phyloP scores from a whole-genome alignment of 768 basidiomycete genomes.

The Boletus reticuloceps region DNA sequence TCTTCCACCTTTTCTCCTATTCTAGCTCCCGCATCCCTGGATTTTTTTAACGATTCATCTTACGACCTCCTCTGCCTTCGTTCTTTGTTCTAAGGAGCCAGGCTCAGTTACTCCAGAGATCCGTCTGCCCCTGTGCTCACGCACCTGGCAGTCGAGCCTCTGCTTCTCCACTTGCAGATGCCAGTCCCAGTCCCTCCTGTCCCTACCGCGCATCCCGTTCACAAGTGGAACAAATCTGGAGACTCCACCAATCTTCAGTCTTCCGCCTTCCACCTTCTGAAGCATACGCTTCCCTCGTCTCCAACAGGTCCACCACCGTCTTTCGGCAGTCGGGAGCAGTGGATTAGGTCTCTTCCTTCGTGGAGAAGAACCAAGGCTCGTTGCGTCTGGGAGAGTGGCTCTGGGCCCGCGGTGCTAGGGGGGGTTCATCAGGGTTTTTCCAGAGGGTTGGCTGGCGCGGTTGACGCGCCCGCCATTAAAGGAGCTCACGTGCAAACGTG shows the following conservation, averaged over 20 bases:
- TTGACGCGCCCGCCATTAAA: slow-evolving; percentile 80
- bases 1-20: slow-evolving; percentile 28
- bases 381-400: slow-evolving; percentile 62
- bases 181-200: slow-evolving; percentile 78
- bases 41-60: slow-evolving; percentile 60
- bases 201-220: slow-evolving; percentile 59
- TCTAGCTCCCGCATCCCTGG: slow-evolving; percentile 22
- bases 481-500: slow-evolving; percentile 81
- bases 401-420: slow-evolving; percentile 1
- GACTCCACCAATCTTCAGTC: slow-evolving; percentile 35
- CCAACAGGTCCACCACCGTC: slow-evolving; percentile 63
- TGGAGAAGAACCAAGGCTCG: slow-evolving; percentile 70
- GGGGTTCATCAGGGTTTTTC: slow-evolving; percentile 56
- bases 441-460: slow-evolving; percentile 73
- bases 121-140: slow-evolving; percentile 41
- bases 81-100: slow-evolving; percentile 40
- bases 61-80: slow-evolving; percentile 53
- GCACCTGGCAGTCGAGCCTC: slow-evolving; percentile 43
- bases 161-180: slow-evolving; percentile 60
- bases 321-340: slow-evolving; percentile 66
- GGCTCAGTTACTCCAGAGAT: slow-evolving; percentile 40
- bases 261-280: slow-evolving; percentile 51
- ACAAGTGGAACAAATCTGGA: slow-evolving; percentile 54
- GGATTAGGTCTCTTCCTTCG: slow-evolving; percentile 67
- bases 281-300: slow-evolving; percentile 57